These are phyloP conservation scores for Coemansia biformis DNA, from an alignment of 192 early-diverging fungal genomes.

Conservation along the genomic window DNA sequence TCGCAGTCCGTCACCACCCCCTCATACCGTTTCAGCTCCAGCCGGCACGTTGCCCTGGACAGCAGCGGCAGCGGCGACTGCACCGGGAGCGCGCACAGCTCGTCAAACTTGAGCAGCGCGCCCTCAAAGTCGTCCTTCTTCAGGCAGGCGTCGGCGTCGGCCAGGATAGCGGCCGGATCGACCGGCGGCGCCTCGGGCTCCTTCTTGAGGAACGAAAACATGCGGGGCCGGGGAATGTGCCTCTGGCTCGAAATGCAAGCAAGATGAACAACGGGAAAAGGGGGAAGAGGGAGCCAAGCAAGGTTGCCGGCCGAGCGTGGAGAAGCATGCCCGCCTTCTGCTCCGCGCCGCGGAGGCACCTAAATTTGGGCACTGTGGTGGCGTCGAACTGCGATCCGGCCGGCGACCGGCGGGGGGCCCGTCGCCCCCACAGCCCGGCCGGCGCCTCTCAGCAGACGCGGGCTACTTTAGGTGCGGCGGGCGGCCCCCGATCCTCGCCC, in stretches of 20 bases:
- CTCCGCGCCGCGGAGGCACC: too few relatives aligned
- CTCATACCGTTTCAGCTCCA: slow-evolving; percentile 46
- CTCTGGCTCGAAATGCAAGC: slow-evolving; percentile 3
- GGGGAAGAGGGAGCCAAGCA: too few relatives aligned
- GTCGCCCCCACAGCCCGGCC: too few relatives aligned
- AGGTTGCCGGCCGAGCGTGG: too few relatives aligned
- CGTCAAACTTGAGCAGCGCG: slow-evolving; percentile 46
- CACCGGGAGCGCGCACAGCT: slow-evolving; percentile 45
- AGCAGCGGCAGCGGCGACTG: slow-evolving; percentile 48
- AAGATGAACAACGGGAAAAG: too few relatives aligned
- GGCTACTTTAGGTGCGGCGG: slow-evolving; percentile 33
- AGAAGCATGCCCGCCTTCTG: too few relatives aligned
- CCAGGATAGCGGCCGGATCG: slow-evolving; percentile 35
- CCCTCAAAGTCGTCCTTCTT: slow-evolving; percentile 43
- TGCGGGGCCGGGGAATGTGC: too few relatives aligned
- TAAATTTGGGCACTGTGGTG: too few relatives aligned
- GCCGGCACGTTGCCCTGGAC: slow-evolving; percentile 43
- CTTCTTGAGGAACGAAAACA: slow-evolving; percentile 38
- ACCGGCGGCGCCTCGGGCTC: slow-evolving; percentile 38
- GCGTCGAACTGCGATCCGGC: too few relatives aligned
- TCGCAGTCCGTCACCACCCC: slow-evolving; percentile 46
- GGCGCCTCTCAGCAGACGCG: too few relatives aligned
- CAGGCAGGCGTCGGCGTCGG: slow-evolving; percentile 46
- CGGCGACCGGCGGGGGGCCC: too few relatives aligned
- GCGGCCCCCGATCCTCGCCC: slow-evolving; percentile 38